Evolutionary conservation across 2,329 filamentous ascomycete genomes (phyloP), one percentile per base, ranked within the genome.

Genomic region (Colletotrichum tropicale): DNA sequence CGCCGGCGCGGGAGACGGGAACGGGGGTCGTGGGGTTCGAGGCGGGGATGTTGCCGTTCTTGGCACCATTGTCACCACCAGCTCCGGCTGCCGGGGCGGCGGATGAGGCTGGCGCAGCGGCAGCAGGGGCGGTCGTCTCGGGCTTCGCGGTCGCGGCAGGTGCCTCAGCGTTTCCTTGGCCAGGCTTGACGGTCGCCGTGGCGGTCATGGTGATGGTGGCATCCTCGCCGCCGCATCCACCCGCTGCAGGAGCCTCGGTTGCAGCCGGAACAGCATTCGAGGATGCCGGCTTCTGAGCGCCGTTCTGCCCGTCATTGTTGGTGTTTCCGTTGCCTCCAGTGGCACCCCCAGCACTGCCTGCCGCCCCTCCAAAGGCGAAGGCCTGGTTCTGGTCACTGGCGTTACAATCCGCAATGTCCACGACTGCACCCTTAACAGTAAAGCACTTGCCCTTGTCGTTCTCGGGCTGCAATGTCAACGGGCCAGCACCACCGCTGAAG

Each of bases 1-100:
- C 87, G 9, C 89, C 89, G 21, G 87, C 88, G 24, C 89, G 83
- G 7, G 88, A 89, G 10, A 91, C 89, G 2, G 89, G 85, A 2
- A 89, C 84, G 2, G 85, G 79, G 1, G 83, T 79, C 2, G 86
- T 87, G 5, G 87, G 86, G 75, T 86, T 86, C 9, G 80, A 80
- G n/a, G 81, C 83, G 10, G 82, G 81, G 26, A 70, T 55, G 13
- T 71, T 71, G 18, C 76, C 74, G 21, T 69, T 62, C 12, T 36
- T 52, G 12, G 15, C 28, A 10, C 69, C 71, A 24, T 56, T 65
- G n/a, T 62, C 68, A 8, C 21, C 38, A 5, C 64, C 60, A 67
- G 67, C 70, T 30, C 72, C 73, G 6, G 58, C 66, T 26, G 52
- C 58, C 3, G 75, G 36, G 13, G 38, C 13, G 6, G 74, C 36